Conservation (phyloP, 495 filamentous ascomycete genomes). For the Aspergillus bertholletiae region DNA sequence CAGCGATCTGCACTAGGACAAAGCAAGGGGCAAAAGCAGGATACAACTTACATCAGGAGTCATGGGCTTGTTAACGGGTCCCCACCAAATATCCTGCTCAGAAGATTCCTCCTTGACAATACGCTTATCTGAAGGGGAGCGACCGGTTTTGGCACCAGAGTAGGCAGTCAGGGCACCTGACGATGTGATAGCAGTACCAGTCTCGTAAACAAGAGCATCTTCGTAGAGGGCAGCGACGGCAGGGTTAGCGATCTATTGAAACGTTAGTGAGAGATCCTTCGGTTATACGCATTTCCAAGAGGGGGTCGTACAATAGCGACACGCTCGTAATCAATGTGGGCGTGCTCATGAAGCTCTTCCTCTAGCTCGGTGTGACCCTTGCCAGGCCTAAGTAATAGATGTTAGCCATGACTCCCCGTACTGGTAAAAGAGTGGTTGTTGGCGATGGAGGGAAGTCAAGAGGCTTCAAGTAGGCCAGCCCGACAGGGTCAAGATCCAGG, state of each 20-base stretch:
- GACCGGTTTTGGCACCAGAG: conserved; percentile 96
- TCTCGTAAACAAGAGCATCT: conserved; percentile 98
- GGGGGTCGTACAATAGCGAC: conserved; percentile 79
- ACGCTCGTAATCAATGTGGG: conserved; percentile 98
- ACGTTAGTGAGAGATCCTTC: conserved; percentile 7
- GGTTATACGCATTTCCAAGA: background rate
- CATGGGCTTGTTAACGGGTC: conserved; percentile 99
- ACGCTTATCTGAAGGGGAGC: conserved; percentile 94
- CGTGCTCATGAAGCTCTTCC: conserved; percentile 95
- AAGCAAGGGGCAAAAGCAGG: conserved; percentile 18
- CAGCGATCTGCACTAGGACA: conserved; percentile 13
- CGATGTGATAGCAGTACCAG: conserved; percentile 93
- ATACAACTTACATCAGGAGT: conserved; percentile 79
- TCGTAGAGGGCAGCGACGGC: conserved; percentile 94
- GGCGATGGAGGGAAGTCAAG: no score
- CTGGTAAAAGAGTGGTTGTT: background rate
- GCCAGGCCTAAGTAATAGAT: conserved; percentile 56
- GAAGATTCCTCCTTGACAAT: conserved; percentile 90
- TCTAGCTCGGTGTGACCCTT: conserved; percentile 92
- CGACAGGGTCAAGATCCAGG: background rate
- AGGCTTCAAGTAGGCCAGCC: background rate
- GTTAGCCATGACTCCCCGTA: conserved; percentile 25
- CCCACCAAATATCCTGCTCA: conserved; percentile 94
- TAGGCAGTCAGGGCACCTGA: conserved; percentile 93
- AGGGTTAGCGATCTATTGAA: conserved; percentile 74